These are phyloP conservation scores for Huntiella decipiens DNA, from an alignment of 2,329 filamentous ascomycete species.

Conservation along the genomic window DNA sequence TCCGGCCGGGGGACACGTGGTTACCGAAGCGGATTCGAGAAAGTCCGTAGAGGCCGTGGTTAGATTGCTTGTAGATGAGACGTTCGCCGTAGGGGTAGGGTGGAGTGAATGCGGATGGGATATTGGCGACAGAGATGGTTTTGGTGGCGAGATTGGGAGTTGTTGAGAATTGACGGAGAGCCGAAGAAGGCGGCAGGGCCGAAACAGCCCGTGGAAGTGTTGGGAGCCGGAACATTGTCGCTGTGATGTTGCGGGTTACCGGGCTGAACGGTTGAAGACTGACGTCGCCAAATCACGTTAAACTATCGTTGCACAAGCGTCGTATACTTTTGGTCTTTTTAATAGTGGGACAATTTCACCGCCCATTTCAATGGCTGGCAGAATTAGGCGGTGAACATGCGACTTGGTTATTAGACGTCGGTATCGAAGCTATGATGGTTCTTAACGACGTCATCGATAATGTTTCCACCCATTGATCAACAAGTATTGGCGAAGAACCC, in stretches of 20 bases:
- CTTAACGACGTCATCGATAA: conserved; percentile 15
- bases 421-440: neutral
- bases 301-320: neutral
- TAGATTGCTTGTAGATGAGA: conserved; percentile 59
- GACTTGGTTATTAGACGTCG: neutral
- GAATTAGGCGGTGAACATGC: neutral
- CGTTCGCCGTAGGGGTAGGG: conserved; percentile 57
- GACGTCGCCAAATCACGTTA: neutral
- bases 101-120: conserved; percentile 34
- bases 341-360: neutral
- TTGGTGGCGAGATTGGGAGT: conserved; percentile 20
- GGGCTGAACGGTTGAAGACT: neutral
- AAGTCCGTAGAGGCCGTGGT: conserved; percentile 52
- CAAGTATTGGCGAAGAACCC: conserved; percentile 36
- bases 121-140: conserved; percentile 22
- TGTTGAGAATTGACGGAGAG: conserved; percentile 19
- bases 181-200: neutral
- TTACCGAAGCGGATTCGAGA: conserved; percentile 62
- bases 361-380: neutral
- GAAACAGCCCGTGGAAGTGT: neutral
- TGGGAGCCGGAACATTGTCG: neutral
- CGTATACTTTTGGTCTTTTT: conserved; percentile 2
- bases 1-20: conserved; percentile 49
- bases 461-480: conserved; percentile 41
- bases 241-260: neutral